Conservation (phyloP, 371 early-diverging fungal genomes). For the Umbelopsis sp. region DNA sequence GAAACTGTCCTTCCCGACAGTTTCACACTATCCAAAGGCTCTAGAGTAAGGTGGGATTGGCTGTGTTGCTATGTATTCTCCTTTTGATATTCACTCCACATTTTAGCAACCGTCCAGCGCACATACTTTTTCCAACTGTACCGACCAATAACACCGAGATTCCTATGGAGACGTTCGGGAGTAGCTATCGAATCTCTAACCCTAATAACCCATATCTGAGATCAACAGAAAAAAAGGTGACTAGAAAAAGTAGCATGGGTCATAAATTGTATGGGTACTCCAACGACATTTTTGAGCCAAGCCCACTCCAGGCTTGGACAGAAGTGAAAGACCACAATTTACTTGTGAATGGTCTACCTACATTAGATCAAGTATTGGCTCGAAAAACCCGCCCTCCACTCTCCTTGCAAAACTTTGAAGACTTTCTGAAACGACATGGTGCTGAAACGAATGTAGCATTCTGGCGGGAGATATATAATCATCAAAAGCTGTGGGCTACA, state of each 20-base stretch:
- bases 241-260: conserved; percentile 23
- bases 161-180: conserved; percentile 1
- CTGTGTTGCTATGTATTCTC: background rate
- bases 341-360: conserved; percentile 50
- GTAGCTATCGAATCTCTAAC: background rate
- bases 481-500: conserved; percentile 52
- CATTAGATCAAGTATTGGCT: conserved; percentile 54
- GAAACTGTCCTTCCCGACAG: background rate
- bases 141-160: background rate
- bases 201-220: conserved; percentile 6
- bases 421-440: conserved; percentile 39
- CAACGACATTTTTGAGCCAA: conserved; percentile 46
- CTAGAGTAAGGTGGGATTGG: background rate
- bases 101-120: background rate
- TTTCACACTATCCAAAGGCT: background rate
- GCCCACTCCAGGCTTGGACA: conserved; percentile 57
- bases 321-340: conserved; percentile 55
- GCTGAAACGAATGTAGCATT: conserved; percentile 51
- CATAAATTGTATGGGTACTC: conserved; percentile 43
- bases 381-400: conserved; percentile 42
- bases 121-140: background rate
- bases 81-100: background rate
- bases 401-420: conserved; percentile 43
- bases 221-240: background rate
- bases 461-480: conserved; percentile 48